Evolutionary conservation across 345 rosid genomes (phyloP), one percentile per base, ranked within the genome.

Genomic region (Salix koriyanagi): DNA sequence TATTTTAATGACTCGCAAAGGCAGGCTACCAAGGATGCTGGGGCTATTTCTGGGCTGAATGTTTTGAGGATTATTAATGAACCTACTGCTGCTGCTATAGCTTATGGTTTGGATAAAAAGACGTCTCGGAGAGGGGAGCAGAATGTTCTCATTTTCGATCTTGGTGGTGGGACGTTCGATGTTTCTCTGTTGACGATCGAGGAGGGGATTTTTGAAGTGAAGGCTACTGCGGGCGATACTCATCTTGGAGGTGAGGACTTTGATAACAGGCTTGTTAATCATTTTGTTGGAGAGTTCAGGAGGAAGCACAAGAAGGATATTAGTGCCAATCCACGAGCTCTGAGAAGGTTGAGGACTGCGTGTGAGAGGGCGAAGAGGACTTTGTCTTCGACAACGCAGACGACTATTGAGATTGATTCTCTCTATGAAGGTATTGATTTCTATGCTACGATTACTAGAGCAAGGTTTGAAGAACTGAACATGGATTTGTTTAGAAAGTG

Each of bases 351-450:
- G 79, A 76, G 79, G 44, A 76, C 79, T 56, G 68, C 79, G 6
- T 75, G 78, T 21, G 78, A 75, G 54, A 76, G 79, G 69, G 79
- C 79, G 19, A 76, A 76, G n/a, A 69, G 79, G 64, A 76, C 75
- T 44, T 12, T 76, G 21, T 69, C 79, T 70, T 76, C 79, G 1
- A 76, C 79, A 8, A 18, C 65, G 5, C 79, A 70, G 69, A 70
- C 79, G 2, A 70, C 75, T 26, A 76, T 77, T 16, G 80, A 77
- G 30, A 77, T 77, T 34, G 80, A 77, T 77, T 77, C 80, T 1
- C 80, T 71, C 3, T 71, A 71, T 25, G 71, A 77, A 37, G 80
- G 80, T 11, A 77, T 71, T 65, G 80, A 77, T 42, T 77, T 71
- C 65, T 77, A 77, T 2, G 2, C 76, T 23, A 77, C 58, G 1